Evolutionary conservation across 805 yeast species (phyloP).

Genomic region (Cyberlindnera amylophila): DNA sequence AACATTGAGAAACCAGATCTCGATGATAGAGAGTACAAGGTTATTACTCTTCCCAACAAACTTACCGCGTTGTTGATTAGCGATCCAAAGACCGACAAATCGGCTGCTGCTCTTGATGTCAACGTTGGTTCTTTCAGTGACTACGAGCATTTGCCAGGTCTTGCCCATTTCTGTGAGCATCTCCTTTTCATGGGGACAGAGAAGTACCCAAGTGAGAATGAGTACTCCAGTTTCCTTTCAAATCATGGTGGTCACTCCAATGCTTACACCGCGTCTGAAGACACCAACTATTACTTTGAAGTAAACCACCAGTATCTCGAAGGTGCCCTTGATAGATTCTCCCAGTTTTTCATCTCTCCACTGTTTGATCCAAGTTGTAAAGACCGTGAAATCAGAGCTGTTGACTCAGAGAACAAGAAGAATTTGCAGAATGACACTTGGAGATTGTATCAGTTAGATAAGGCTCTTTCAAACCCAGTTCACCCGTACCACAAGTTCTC

Average conservation of each 20-base stretch:
- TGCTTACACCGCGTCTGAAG: conserved; percentile 86
- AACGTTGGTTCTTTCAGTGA: conserved; percentile 76
- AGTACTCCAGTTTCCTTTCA: conserved; percentile 68
- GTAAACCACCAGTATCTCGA: conserved; percentile 68
- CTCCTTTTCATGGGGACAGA: conserved; percentile 76
- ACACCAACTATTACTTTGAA: conserved; percentile 90
- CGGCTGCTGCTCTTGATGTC: conserved; percentile 79
- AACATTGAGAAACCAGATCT: conserved; percentile 38
- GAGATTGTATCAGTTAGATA: conserved; percentile 84
- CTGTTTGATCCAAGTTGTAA: conserved; percentile 69
- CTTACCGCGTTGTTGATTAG: conserved; percentile 60
- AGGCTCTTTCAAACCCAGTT: conserved; percentile 60
- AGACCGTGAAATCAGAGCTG: conserved; percentile 91
- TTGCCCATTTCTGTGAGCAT: conserved; percentile 78
- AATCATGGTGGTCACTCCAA: conserved; percentile 87
- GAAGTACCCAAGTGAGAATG: conserved; percentile 76
- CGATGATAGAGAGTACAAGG: conserved; percentile 76
- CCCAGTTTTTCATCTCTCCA: conserved; percentile 89
- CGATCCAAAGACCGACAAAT: conserved; percentile 66
- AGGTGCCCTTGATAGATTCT: conserved; percentile 88
- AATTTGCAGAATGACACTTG: conserved; percentile 86
- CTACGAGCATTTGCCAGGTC: conserved; percentile 58
- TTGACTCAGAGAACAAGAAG: conserved; percentile 93
- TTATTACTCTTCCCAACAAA: conserved; percentile 55
- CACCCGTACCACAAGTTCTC: conserved; percentile 89